phyloP scores from a whole-genome alignment of 2,329 filamentous ascomycete species.

The Colletotrichum liaoningense region DNA sequence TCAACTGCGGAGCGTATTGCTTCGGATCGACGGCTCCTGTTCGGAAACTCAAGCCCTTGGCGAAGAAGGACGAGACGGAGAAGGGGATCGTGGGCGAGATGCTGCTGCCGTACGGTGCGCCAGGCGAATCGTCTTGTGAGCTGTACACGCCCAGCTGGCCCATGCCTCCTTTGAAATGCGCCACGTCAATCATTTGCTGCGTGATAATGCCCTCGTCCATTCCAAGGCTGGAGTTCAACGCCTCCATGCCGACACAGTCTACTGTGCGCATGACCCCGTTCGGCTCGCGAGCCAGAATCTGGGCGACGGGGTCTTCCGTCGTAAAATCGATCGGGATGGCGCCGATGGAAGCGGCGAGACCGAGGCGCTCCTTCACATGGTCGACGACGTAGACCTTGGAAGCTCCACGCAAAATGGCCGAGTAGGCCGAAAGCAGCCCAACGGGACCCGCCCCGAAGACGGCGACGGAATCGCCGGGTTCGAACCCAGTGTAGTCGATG shows the following conservation, averaged over 20 bases:
- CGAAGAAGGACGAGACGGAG: slow-evolving; percentile 36
- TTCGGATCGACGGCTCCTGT: slow-evolving; percentile 17
- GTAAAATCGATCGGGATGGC: slow-evolving; percentile 37
- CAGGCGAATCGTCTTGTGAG: slow-evolving; percentile 22
- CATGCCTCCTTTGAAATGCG: slow-evolving; percentile 36
- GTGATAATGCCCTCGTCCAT: slow-evolving; percentile 35
- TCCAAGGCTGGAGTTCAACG: slow-evolving; percentile 34
- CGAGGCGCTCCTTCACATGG: slow-evolving; percentile 38
- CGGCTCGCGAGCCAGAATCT: slow-evolving; percentile 36
- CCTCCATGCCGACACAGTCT: slow-evolving; percentile 38
- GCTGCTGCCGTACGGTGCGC: slow-evolving; percentile 27
- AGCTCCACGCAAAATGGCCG: slow-evolving; percentile 39
- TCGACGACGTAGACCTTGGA: slow-evolving; percentile 39
- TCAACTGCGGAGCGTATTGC: slow-evolving; percentile 27
- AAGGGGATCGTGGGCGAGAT: slow-evolving; percentile 33
- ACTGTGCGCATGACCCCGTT: slow-evolving; percentile 34
- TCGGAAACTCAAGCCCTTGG: slow-evolving; percentile 32
- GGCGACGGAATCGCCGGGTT: slow-evolving; percentile 69
- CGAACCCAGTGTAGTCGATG: slow-evolving; percentile 66
- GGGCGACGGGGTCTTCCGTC: slow-evolving; percentile 27
- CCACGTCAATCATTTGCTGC: slow-evolving; percentile 34
- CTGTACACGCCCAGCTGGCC: slow-evolving; percentile 40
- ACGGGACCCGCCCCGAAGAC: slow-evolving; percentile 74
- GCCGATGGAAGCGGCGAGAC: slow-evolving; percentile 36
- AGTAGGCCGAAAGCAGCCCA: slow-evolving; percentile 61